Evolutionary conservation across 495 filamentous ascomycete species (phyloP), one percentile per base, ranked within the genome.

Genomic region (Talaromyces wortmannii): DNA sequence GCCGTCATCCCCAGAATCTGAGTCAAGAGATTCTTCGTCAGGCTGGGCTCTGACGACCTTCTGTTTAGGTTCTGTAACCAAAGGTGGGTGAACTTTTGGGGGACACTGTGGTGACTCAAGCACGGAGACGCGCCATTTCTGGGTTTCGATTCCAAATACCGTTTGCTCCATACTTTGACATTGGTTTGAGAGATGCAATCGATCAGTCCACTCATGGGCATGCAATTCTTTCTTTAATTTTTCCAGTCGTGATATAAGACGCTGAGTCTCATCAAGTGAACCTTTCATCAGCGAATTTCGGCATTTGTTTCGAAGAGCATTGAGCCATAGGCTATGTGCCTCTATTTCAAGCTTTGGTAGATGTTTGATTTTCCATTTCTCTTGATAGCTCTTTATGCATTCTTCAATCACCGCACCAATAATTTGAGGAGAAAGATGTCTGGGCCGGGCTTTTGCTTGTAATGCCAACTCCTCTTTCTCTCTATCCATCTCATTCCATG

Each of bases 241-340:
- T 2, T 50, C 51, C 7, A 91, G 64, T 7, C 85, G 83, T 3
- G 53, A 32, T 12, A 78, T 63, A 13, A 84, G 62, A 29, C 60
- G 43, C 2, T 67, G 50, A 18, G 78, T 58, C 2, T 67, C 53
- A n/a, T 55, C 47, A 10, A 55, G 44, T 11, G 59, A 30, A 7
- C n/a, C 40, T 29, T 56, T 61, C n/a, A 69, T 69, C 33, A 66
- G 62, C 5, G 59, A 60, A 48, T 63, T 67, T n/a, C 53, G 57
- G 18, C 50, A 63, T 46, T 61, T 63, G 23, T 61, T 53, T n/a
- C 61, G 64, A 56, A 63, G 78, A 2, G 73, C 74, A 30, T 61
- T 71, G 13, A 67, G 71, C 89, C 91, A 95, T 12, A 86, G 57
- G n/a, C 59, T 67, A 58, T 77, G 81, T 0, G 86, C 86, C 48